These are phyloP conservation scores for Tetragonia tetragonoides DNA, from an alignment of 148 eudicot species.

Conservation along the genomic window DNA sequence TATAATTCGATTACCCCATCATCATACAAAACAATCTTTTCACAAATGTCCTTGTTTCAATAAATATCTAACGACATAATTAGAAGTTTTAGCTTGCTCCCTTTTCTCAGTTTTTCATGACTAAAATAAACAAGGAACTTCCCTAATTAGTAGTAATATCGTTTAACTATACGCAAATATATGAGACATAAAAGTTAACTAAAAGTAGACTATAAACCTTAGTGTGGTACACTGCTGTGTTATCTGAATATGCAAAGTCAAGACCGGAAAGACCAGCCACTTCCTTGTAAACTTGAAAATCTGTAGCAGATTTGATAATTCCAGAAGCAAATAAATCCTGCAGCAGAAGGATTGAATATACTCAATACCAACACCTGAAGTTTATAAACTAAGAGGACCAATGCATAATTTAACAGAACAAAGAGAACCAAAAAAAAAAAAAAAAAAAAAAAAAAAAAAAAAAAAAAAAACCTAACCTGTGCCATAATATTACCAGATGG, in stretches of 20 bases:
- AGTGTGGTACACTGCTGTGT: conserved; percentile 95
- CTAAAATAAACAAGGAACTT: not conserved
- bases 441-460: not conserved
- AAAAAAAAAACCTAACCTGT: conserved; percentile 52
- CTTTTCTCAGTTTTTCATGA: not conserved
- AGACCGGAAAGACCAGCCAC: conserved; percentile 93
- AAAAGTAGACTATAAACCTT: conserved; percentile 47
- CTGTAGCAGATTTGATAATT: conserved; percentile 86
- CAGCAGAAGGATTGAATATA: conserved; percentile 33
- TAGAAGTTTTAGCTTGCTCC: not conserved
- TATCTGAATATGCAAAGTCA: conserved; percentile 85
- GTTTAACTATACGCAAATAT: not conserved
- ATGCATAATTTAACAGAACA: not conserved
- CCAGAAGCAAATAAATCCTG: conserved; percentile 94
- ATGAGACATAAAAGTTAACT: not conserved
- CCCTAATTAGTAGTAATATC: not conserved
- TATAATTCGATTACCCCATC: not conserved
- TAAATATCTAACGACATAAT: too few species aligned
- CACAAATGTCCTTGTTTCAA: not conserved
- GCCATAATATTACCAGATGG: conserved; percentile 78
- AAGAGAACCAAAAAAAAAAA: too few species aligned
- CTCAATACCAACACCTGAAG: conserved; percentile 4
- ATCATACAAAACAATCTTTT: not conserved
- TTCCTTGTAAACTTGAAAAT: conserved; percentile 93
- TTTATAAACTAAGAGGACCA: not conserved